Base-by-base conservation (phyloP, 805 yeast species). In the Hanseniaspora opuntiae region DNA sequence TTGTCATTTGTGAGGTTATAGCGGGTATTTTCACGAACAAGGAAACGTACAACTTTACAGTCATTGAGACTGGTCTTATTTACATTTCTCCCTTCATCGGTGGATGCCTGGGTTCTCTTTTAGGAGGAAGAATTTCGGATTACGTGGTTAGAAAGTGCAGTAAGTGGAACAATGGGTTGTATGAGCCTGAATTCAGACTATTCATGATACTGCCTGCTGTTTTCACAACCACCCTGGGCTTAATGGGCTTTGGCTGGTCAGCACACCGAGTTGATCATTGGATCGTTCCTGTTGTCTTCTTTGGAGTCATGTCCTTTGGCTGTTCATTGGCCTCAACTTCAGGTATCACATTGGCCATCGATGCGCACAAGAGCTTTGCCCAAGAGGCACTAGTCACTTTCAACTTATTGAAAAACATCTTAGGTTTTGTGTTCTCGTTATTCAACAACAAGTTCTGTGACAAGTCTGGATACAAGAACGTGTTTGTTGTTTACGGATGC, bases 161-260 rank as follows among this genome's bases (percentile, higher is more conserved):
- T 10, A 56, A 61, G n/a, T 64, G 62, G 42, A 79, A 79, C 56
- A 60, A 68, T 22, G 84, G 84, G 1, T 62, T 75, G 6, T 79
- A 79, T 62, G 84, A 79, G 64, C 84, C 84, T 3, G 84, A 79
- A 62, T 78, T 75, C 61, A 41, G 56, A 28, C 24, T 53, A 25
- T 53, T 53, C 19, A 53, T 53, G 56, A 63, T 77, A 20, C 36
- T 75, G 14, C 81, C 81, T 1, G 73, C 77, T 19, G 62, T 71
- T 54, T 56, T 76, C 11, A 54, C 75, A 2, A 65, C 69, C 10
- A 52, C 70, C 5, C 67, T 76, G 41, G 84, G 84, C 3, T 32
- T 53, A 19, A 2, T 79, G 71, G 84, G 83, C 5, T 79, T 75
- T 60, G 84, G 84, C 4, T 79, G 84, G 83, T 68, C 81, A 2